Percentiles rank a stretch among this genome's conserved stretches.
Evolutionary conservation across 495 filamentous ascomycete species (phyloP).

Genomic region (Sabuloglossum arenarium): DNA sequence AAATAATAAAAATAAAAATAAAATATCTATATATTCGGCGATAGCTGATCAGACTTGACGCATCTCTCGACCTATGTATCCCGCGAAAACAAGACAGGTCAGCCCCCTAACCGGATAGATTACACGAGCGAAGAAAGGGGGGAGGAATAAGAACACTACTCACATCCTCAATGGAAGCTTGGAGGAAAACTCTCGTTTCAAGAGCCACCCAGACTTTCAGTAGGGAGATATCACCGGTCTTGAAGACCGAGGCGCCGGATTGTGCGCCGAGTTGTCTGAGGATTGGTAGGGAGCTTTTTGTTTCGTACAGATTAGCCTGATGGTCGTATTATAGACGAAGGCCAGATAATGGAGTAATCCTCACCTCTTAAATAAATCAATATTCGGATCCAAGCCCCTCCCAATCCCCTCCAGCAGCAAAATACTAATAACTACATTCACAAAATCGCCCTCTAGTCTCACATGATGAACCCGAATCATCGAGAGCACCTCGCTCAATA

Average conservation of each 20-base stretch:
- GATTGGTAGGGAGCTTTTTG: constrained; percentile 66
- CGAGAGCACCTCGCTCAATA: constrained; percentile 66
- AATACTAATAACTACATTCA: constrained; percentile 94
- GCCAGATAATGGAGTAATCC: too few relatives aligned
- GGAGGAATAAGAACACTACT: constrained; percentile 13
- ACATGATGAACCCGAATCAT: constrained; percentile 95
- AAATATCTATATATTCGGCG: constrained; percentile 22
- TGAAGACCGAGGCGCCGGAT: constrained; percentile 39
- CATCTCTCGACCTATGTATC: constrained; percentile 20
- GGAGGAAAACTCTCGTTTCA: constrained; percentile 70
- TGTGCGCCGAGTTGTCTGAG: constrained; percentile 70
- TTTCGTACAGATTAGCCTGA: not conserved
- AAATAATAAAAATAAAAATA: too few relatives aligned
- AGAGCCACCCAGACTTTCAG: constrained; percentile 84
- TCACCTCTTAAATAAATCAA: constrained; percentile 71
- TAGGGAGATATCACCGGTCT: constrained; percentile 62
- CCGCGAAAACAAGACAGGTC: too few relatives aligned
- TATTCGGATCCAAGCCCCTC: constrained; percentile 57
- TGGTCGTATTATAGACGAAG: not conserved
- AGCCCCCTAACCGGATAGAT: too few relatives aligned
- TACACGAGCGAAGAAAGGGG: not conserved
- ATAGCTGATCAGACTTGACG: constrained; percentile 23
- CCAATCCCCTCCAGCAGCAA: constrained; percentile 90
- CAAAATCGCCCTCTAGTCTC: constrained; percentile 89
- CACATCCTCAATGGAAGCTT: constrained; percentile 74